phyloP scores from a whole-genome alignment of 2,329 filamentous ascomycete genomes.

The Colletotrichum lini region DNA sequence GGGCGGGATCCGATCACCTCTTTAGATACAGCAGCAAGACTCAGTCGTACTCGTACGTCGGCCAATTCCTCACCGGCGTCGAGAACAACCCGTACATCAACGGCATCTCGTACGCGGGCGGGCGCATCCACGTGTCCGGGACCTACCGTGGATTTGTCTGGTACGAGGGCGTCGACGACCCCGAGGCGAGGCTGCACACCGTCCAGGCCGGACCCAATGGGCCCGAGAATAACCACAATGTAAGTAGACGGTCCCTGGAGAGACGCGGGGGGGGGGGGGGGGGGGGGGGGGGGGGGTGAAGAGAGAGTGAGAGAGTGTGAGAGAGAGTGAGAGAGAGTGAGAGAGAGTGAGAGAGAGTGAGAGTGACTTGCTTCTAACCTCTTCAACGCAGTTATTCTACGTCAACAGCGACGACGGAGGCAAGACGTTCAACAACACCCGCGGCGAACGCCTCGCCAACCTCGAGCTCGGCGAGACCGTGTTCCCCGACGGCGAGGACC shows the following conservation, averaged over 20 bases:
- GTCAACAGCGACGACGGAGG: constrained; percentile 34
- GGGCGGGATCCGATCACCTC: constrained; percentile 36
- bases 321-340: too few species aligned
- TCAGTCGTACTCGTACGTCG: constrained; percentile 32
- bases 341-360: too few species aligned
- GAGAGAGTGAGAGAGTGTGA: too few species aligned
- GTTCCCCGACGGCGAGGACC: constrained; percentile 31
- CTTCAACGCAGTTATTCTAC: constrained; percentile 23
- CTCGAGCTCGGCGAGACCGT: constrained; percentile 37
- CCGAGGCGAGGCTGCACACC: constrained; percentile 30
- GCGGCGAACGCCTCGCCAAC: constrained; percentile 30
- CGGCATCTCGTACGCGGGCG: constrained; percentile 37
- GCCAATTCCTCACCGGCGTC: constrained; percentile 39
- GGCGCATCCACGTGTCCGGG: constrained; percentile 37
- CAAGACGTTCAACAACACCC: constrained; percentile 19
- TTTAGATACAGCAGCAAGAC: constrained; percentile 28
- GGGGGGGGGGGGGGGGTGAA: too few species aligned
- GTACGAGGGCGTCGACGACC: constrained; percentile 39
- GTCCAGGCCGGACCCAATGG: constrained; percentile 38
- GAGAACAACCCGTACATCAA: constrained; percentile 38
- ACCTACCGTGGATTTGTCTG: constrained; percentile 39
- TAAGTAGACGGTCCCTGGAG: background rate
- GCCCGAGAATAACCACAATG: constrained; percentile 37
- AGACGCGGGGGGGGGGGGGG: too few species aligned
- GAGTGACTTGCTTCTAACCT: background rate